phyloP scores from a whole-genome alignment of 495 filamentous ascomycete genomes.

The Neurospora discreta region DNA sequence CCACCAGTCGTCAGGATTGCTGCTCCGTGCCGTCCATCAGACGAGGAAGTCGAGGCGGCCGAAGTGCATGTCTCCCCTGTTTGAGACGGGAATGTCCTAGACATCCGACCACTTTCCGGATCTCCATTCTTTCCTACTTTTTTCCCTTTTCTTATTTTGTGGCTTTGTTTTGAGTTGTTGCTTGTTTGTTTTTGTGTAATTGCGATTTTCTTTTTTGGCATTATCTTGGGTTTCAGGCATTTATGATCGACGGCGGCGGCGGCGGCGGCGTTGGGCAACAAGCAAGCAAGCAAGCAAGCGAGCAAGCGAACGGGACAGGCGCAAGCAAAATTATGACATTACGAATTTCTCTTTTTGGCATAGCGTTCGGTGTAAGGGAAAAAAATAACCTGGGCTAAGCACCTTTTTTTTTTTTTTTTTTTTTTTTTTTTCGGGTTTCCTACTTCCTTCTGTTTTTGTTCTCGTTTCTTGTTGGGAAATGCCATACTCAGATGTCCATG shows the following conservation, averaged over 20 bases:
- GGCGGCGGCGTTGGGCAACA: background rate
- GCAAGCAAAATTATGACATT: background rate
- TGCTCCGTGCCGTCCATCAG: background rate
- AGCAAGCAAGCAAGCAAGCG: background rate
- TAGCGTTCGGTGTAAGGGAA: background rate
- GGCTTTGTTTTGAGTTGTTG: background rate
- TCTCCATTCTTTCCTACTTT: background rate
- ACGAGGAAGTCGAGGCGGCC: background rate
- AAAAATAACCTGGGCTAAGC: too few relatives aligned
- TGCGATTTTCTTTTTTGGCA: background rate
- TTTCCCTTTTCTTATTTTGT: background rate
- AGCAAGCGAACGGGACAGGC: background rate
- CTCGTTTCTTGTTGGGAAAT: background rate
- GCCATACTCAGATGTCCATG: background rate
- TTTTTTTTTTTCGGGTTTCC: background rate
- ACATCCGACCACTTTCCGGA: background rate
- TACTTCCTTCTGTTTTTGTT: background rate
- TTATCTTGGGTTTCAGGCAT: background rate
- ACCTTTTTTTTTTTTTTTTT: too few relatives aligned
- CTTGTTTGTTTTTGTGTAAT: background rate
- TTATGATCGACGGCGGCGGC: background rate
- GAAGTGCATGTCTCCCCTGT: background rate
- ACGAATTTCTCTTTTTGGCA: background rate
- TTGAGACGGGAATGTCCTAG: background rate
- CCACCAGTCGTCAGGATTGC: conserved; percentile 12